Evolutionary conservation across 352 stramenopile genomes (phyloP), one percentile per base, ranked within the genome.

Genomic region (Pythium monospermum): DNA sequence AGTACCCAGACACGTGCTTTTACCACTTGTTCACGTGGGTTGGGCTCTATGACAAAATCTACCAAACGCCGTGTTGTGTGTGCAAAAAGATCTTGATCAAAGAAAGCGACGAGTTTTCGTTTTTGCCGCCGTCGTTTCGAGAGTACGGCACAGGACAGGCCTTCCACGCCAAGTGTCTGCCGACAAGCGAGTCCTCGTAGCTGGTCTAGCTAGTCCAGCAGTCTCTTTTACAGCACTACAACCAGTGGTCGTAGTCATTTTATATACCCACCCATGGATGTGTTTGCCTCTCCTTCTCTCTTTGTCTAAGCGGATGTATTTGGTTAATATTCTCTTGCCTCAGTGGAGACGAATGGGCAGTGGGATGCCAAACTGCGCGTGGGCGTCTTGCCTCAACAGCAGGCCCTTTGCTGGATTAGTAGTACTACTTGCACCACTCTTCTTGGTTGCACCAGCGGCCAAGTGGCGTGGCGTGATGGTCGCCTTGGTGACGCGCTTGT

Each of bases 1-100:
- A 94, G 69, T 75, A 87, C 47, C 83, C 83, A 15, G 81, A 94
- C 44, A 88, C 80, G 47, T 83, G 78, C 64, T 94, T 94, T 49
- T 94, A 87, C 64, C 76, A 94, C 51, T 68, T 94, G 23, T 91
- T 91, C 60, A 84, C 78, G 38, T 94, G 83, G 83, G 66, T 94
- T 18, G 77, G 74, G 41, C 90, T 83, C 68, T 94, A 85, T 57
- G 83, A 94, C 71, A 94, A 94, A 66, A 75, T 91, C 57, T 91
- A 94, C 68, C 80, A 94, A 64, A 91, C 83, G 37, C 76, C 83
- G 11, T 94, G 83, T 68, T 83, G 71, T 25, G 67, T 76, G 25
- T 94, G 83, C 70, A 94, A 94, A 64, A 91, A 91, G 58, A 73
- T 94, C 44, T 66, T 94, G 30, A 65, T 69, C 38, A 91, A 90